Evolutionary conservation across 306 rosid genomes (phyloP), one percentile per base, ranked within the genome.

Genomic region (Canavalia gladiata): DNA sequence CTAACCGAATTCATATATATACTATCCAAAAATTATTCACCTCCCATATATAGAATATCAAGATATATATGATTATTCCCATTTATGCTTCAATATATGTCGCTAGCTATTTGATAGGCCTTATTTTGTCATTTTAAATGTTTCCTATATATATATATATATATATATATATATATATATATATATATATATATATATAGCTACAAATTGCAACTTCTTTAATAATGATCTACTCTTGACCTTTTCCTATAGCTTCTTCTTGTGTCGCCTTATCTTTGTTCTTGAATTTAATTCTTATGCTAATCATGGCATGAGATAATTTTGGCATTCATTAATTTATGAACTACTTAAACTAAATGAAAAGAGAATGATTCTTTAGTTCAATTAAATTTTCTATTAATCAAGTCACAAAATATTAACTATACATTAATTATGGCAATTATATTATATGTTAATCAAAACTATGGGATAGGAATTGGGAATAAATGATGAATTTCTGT

Each of bases 151-250:
- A 18, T 18, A 11, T 35, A 5, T 45, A 5, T 13, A 35, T n/a
- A n/a, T n/a, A n/a, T n/a, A n/a, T n/a, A n/a, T n/a, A n/a, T n/a
- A n/a, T n/a, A n/a, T n/a, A n/a, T n/a, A n/a, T n/a, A n/a, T n/a
- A n/a, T n/a, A n/a, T n/a, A n/a, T 29, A 18, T 18, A 18, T 18
- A 18, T 18, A 11, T 35, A 5, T 45, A 5, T 13, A 35, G 42
- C 8, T 35, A 28, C 31, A 59, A 18, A 58, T 8, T 85, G 54
- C 75, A 60, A 37, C 51, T 85, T 83, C 11, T 88, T 58, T 51
- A 4, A 4, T 58, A 4, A 18, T 18, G 25, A 18, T 7, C 37
- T 59, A 13, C 50, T 50, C 45, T 49, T 70, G 33, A 51, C 77
- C 50, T 1, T 6, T 52, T 72, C 63, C 63, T 72, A 37, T 35